Evolutionary conservation across 345 rosid species (phyloP), one percentile per base, ranked within the genome.

Genomic region (Boechera stricta): DNA sequence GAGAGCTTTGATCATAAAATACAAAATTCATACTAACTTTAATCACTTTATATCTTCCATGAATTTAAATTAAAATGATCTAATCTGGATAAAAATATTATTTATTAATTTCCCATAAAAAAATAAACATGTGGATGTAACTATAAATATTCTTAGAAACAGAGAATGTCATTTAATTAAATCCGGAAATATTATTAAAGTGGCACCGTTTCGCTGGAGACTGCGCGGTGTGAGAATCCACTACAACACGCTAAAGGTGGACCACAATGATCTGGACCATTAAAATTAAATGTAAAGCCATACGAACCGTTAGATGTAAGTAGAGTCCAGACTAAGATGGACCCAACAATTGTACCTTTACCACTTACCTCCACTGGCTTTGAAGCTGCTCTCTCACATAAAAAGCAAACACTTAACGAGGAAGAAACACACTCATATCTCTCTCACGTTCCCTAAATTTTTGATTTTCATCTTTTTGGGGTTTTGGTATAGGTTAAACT

Each of bases 391-490:
- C 63, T 44, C 53, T 48, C 53, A 48, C 39, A 71, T 33, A 38
- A 69, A 67, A 61, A 52, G 71, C 58, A 67, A 73, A 73, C 82
- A n/a, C 82, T 73, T 79, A 67, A 60, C 78, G 53, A 73, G 42
- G 82, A 79, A 79, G 82, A 73, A 78, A 67, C 71, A 72, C 10
- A 60, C 69, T 73, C 74, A 58, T 67, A 4, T 29, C 51, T 41
- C 67, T 41, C 53, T 70, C 64, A 63, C 55, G 31, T 52, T 10
- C 78, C 49, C 65, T 5, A 28, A n/a, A 4, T 10, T 53, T 54
- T 61, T 45, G 1, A 24, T 13, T 51, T 15, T 57, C 45, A 6
- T 15, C 0, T 51, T 13, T 31, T 9, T 7, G 15, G 26, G 31
- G 2, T 51, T 21, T 49, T 4, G 29, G 10, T 48, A 47, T 67